Evolutionary conservation across 208 protist species (phyloP).

Genomic region (Acanthamoeba royreba): DNA sequence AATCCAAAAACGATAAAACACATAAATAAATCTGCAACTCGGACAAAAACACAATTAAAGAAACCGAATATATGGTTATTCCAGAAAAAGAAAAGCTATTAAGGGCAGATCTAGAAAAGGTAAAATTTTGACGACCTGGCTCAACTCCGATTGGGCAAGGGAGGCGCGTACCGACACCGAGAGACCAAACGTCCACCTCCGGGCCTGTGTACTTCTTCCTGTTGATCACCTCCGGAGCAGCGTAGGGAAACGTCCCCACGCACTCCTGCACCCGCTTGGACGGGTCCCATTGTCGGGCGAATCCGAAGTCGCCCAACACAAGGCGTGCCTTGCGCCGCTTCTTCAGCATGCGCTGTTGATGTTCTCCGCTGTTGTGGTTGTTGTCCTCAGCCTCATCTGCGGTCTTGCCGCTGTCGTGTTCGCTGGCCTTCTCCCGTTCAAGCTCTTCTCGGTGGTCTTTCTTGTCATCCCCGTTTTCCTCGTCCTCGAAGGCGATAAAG

Average conservation of each 20-base stretch:
- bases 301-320: neutral
- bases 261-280: neutral
- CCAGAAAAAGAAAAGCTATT: too few species aligned
- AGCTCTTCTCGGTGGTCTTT: too few species aligned
- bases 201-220: neutral
- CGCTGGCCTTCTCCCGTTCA: too few species aligned
- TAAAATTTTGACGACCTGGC: neutral
- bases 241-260: constrained; percentile 3
- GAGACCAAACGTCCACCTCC: neutral
- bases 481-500: neutral
- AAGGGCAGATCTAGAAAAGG: too few species aligned
- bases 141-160: neutral
- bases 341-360: neutral
- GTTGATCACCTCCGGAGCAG: constrained; percentile 25
- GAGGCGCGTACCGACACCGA: neutral
- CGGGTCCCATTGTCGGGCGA: neutral
- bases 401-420: too few species aligned
- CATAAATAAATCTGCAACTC: neutral
- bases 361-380: neutral
- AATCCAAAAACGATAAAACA: neutral
- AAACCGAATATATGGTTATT: too few species aligned
- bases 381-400: too few species aligned
- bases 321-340: neutral
- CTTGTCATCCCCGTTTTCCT: too few species aligned
- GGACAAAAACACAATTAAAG: too few species aligned